These are phyloP conservation scores for Salvia splendens DNA, from an alignment of 257 asterid species.

Conservation along the genomic window DNA sequence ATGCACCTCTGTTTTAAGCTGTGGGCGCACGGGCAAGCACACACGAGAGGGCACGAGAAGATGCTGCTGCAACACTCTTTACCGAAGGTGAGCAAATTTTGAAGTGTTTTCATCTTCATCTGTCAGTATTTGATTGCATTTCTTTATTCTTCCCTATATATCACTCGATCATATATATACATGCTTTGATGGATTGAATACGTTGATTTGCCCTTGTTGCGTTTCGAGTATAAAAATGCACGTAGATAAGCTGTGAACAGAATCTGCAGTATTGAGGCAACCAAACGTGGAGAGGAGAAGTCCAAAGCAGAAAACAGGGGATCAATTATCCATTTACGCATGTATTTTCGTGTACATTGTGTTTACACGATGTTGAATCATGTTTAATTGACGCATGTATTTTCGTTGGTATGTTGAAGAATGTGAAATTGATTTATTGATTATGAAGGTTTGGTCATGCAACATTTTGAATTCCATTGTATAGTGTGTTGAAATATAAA, in stretches of 20 bases:
- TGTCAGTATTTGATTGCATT: background rate
- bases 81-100: slow-evolving; percentile 14
- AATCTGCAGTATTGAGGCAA: background rate
- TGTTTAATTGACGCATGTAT: too few relatives aligned
- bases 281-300: background rate
- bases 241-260: background rate
- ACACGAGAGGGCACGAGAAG: background rate
- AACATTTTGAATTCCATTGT: too few relatives aligned
- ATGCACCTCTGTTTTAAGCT: slow-evolving; percentile 22
- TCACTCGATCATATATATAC: slow-evolving; percentile 4
- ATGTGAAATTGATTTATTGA: background rate
- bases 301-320: background rate
- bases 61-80: background rate
- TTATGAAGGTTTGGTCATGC: too few relatives aligned
- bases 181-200: background rate
- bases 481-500: too few relatives aligned
- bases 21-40: slow-evolving; percentile 22
- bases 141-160: background rate
- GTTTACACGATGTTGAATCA: too few relatives aligned
- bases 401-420: background rate
- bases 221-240: background rate
- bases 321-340: too few relatives aligned
- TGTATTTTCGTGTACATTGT: too few relatives aligned
- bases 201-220: background rate
- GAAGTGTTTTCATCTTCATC: background rate